phyloP scores from a whole-genome alignment of 192 early-diverging fungal species.

The Nowakowskiella sp. region DNA sequence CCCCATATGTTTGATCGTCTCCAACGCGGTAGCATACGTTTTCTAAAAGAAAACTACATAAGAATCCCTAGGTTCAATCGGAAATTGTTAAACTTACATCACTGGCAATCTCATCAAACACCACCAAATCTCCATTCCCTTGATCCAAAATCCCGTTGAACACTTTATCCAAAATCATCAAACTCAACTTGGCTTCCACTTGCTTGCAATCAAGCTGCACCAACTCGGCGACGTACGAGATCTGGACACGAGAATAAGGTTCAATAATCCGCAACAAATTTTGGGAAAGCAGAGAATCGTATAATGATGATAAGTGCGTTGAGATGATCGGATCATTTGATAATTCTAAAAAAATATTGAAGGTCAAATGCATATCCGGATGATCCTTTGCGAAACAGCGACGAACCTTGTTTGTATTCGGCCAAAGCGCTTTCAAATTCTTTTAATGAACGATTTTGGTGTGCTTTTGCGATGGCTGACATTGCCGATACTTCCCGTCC shows the following conservation, averaged over 20 bases:
- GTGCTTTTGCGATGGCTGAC: slow-evolving; percentile 87
- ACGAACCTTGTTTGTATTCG: slow-evolving; percentile 71
- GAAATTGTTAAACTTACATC: slow-evolving; percentile 71
- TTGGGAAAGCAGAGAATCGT: slow-evolving; percentile 94
- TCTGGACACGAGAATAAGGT: slow-evolving; percentile 96
- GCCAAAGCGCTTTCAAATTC: slow-evolving; percentile 91
- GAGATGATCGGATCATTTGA: slow-evolving; percentile 90
- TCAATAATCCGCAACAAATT: slow-evolving; percentile 96
- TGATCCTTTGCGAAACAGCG: slow-evolving; percentile 1
- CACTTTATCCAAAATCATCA: slow-evolving; percentile 98
- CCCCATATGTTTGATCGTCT: slow-evolving; percentile 94
- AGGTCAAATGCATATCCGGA: neutral
- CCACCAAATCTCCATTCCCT: slow-evolving; percentile 87
- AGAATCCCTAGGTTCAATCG: neutral
- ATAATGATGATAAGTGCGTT: slow-evolving; percentile 81
- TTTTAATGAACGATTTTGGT: slow-evolving; percentile 91
- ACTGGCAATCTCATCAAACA: slow-evolving; percentile 82
- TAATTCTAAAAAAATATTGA: slow-evolving; percentile 52
- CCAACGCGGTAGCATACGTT: slow-evolving; percentile 85
- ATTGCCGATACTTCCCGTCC: slow-evolving; percentile 87
- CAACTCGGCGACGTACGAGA: slow-evolving; percentile 86
- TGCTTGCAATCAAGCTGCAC: slow-evolving; percentile 87
- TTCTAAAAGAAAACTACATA: slow-evolving; percentile 42
- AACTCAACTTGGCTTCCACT: slow-evolving; percentile 90
- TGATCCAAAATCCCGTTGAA: slow-evolving; percentile 95